Evolutionary conservation across 306 rosid genomes (phyloP), one percentile per base, ranked within the genome.

Genomic region (Cajanus cajan): DNA sequence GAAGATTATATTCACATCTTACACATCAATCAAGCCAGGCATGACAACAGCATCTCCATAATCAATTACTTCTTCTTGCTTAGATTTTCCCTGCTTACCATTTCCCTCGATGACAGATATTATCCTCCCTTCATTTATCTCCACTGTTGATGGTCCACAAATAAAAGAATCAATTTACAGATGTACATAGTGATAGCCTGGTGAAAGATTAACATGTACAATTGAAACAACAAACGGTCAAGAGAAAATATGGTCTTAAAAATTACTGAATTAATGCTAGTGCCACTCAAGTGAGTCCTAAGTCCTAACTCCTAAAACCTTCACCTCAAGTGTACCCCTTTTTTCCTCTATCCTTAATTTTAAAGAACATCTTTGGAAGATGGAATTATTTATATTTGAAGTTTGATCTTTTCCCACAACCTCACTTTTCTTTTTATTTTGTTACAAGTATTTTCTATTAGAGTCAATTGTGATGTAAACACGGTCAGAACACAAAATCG

Each of bases 11-110:
- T 68, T 33, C 40, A 24, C 28, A 51, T 81, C 96, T 90, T 90
- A 95, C 98, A 90, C 91, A 69, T 95, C 99, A 79, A 93, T 89
- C 86, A 95, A 77, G 81, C 99, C 99, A 47, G 98, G 99, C 97
- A 93, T 90, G 73, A 95, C 76, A 80, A 93, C 96, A 67, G 97
- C 90, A 34, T 95, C 94, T 80, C 89, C 90, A 72, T 91, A 95
- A 82, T 91, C 96, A 80, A 91, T 71, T 37, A 91, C 82, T 58
- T 86, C 78, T 47, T 63, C 80, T 14, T 75, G 79, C 84, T 33
- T 58, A 78, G 86, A 84, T 67, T 70, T 81, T 68, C 76, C 86
- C 21, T 75, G 69, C 74, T 77, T 82, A 22, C 80, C 87, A 76
- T 86, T 86, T 76, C 88, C 93, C 85, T 87, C 87, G 50, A 91